These are phyloP conservation scores for Tilletia caries DNA, from an alignment of 1,284 basidiomycete species.

Conservation along the genomic window DNA sequence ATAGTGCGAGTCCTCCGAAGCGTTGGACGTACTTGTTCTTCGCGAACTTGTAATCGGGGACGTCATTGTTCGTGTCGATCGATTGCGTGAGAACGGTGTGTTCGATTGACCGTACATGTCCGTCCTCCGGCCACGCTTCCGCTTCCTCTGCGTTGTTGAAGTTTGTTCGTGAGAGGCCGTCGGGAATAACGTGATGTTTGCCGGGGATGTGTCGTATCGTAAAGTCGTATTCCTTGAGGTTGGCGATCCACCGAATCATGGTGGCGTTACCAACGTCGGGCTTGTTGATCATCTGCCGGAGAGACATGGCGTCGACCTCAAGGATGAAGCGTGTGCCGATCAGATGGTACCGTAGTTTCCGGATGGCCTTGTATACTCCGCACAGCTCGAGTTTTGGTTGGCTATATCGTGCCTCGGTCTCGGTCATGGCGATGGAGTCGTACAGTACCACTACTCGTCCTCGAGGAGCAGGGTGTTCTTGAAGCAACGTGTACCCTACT, in stretches of 20 bases:
- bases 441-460: conserved; percentile 15
- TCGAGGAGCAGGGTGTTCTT: not conserved
- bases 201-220: conserved; percentile 54
- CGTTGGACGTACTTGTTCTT: not conserved
- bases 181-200: conserved; percentile 45
- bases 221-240: conserved; percentile 53
- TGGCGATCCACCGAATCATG: conserved; percentile 57
- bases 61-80: too few relatives aligned
- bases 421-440: conserved; percentile 51
- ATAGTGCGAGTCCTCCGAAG: not conserved
- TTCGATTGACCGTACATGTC: too few relatives aligned
- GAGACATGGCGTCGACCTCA: conserved; percentile 56
- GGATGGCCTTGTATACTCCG: conserved; percentile 54
- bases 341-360: conserved; percentile 42
- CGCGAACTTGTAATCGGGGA: too few relatives aligned
- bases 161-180: conserved; percentile 53
- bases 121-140: not conserved
- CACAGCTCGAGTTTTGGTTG: conserved; percentile 58
- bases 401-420: conserved; percentile 55
- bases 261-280: conserved; percentile 55
- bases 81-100: too few relatives aligned
- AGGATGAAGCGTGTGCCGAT: conserved; percentile 55
- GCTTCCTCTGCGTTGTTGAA: not conserved
- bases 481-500: not conserved
- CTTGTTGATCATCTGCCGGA: conserved; percentile 58